Evolutionary conservation across 2,329 filamentous ascomycete species (phyloP).

Genomic region (Colletotrichum costaricense): DNA sequence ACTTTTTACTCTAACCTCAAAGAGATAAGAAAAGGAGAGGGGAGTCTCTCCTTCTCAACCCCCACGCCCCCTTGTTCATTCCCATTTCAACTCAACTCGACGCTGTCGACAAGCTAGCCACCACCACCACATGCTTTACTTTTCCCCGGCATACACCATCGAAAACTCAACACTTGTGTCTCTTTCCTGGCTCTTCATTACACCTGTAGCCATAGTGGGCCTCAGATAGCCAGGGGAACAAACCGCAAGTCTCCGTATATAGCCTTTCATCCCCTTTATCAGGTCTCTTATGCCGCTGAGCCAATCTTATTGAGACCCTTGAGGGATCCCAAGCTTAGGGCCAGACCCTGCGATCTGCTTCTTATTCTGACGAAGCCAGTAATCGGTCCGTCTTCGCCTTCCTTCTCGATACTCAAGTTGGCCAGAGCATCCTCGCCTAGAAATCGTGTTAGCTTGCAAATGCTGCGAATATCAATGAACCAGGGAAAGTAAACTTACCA

Average conservation of each 20-base stretch:
- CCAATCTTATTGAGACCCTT: conserved; percentile 92
- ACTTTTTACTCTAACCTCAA: conserved; percentile 35
- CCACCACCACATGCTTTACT: background rate
- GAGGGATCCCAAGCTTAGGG: conserved; percentile 90
- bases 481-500: conserved; percentile 72
- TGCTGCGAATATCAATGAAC: background rate
- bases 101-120: conserved; percentile 9
- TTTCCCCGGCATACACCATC: background rate
- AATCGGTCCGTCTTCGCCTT: conserved; percentile 93
- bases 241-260: conserved; percentile 27
- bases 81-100: conserved; percentile 25
- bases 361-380: conserved; percentile 98
- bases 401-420: conserved; percentile 97
- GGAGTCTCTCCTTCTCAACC: background rate
- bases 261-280: background rate
- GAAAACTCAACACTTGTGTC: background rate
- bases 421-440: conserved; percentile 97
- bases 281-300: conserved; percentile 47
- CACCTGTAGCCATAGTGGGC: conserved; percentile 1
- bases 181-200: conserved; percentile 13
- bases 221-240: conserved; percentile 7
- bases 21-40: background rate
- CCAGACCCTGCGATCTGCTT: conserved; percentile 94
- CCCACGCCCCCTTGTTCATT: background rate
- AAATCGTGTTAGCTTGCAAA: conserved; percentile 39